phyloP scores from a whole-genome alignment of 129 eudicot species.

The Helianthus tuberosus region DNA sequence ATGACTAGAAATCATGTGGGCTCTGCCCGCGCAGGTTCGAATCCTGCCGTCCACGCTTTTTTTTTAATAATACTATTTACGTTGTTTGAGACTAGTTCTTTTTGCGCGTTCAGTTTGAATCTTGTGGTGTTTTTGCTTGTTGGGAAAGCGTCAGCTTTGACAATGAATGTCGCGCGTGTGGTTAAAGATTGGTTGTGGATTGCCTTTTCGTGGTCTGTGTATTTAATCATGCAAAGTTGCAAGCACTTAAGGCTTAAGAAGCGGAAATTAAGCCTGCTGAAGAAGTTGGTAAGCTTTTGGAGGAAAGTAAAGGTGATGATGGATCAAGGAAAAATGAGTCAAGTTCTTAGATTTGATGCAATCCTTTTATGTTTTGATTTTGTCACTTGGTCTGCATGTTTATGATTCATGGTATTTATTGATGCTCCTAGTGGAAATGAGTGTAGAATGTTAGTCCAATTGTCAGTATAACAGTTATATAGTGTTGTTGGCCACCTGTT shows the following conservation, averaged over 20 bases:
- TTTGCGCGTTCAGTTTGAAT: conserved; percentile 77
- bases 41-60: conserved; percentile 90
- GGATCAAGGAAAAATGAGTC: not conserved
- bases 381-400: too few relatives aligned
- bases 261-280: conserved; percentile 52
- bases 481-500: too few relatives aligned
- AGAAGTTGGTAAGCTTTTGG: conserved; percentile 62
- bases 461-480: too few relatives aligned
- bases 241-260: conserved; percentile 71
- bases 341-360: conserved; percentile 18
- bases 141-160: conserved; percentile 77
- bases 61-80: not conserved
- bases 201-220: conserved; percentile 84
- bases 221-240: conserved; percentile 58
- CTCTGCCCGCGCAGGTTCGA: conserved; percentile 99
- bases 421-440: too few relatives aligned
- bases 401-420: too few relatives aligned
- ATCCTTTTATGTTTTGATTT: conserved; percentile 9
- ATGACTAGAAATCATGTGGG: conserved; percentile 99
- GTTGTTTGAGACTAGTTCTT: conserved; percentile 64
- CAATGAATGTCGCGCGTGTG: conserved; percentile 86
- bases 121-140: conserved; percentile 77
- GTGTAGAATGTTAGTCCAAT: too few relatives aligned
- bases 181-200: conserved; percentile 88
- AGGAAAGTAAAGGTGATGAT: conserved; percentile 34